Evolutionary conservation across 169 alveolate species (phyloP).

Genomic region (Fabrea salina): DNA sequence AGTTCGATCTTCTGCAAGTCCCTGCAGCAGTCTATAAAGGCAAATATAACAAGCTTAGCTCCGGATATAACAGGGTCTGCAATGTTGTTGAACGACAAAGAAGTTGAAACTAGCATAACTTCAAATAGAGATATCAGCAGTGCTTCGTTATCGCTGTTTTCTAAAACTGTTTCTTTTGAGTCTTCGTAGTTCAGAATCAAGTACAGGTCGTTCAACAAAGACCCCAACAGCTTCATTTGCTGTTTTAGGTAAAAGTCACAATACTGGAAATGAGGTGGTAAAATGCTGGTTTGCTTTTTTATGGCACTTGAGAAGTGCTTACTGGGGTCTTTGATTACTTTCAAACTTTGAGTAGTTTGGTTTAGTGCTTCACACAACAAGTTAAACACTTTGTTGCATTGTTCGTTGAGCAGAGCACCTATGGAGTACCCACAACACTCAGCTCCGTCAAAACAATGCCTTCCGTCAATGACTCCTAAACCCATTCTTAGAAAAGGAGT

Average conservation of each 20-base stretch:
- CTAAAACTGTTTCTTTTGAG: background rate
- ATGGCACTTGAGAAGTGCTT: background rate
- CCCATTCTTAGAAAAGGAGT: constrained; percentile 6
- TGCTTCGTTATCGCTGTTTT: background rate
- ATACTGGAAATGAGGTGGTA: constrained; percentile 10
- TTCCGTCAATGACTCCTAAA: constrained; percentile 7
- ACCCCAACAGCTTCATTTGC: constrained; percentile 12
- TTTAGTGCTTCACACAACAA: background rate
- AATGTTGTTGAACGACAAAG: background rate
- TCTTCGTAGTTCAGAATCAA: background rate
- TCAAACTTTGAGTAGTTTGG: background rate
- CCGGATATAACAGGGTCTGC: background rate
- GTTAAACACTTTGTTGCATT: background rate
- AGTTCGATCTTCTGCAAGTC: background rate
- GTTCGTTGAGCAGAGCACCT: background rate
- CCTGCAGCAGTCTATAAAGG: background rate
- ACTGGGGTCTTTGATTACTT: background rate
- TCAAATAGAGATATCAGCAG: background rate
- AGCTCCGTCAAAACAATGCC: background rate
- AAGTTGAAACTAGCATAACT: background rate
- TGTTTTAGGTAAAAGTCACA: background rate
- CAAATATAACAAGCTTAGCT: background rate
- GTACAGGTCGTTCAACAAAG: background rate
- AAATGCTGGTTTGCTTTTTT: background rate
- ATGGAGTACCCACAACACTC: background rate